Evolutionary conservation across 306 rosid genomes (phyloP).

Genomic region (peach (Prunus persica)): Prunus_persica_NCBIv2 NC_034009.1:34764001-34764500

Average conservation of each 20-base stretch:
- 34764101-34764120: no score
- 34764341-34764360: conserved; percentile 81
- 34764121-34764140: neutral
- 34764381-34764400: conserved; percentile 59
- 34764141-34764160: conserved; percentile 38
- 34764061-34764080: no score
- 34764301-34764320: conserved; percentile 60
- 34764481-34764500: conserved; percentile 49
- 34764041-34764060: neutral
- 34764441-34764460: conserved; percentile 76
- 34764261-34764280: conserved; percentile 71
- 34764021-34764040: conserved; percentile 57
- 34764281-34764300: conserved; percentile 60
- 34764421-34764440: conserved; percentile 73
- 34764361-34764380: conserved; percentile 65
- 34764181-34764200: conserved; percentile 58
- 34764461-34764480: conserved; percentile 58
- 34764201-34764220: conserved; percentile 61
- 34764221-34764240: conserved; percentile 27
- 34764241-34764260: conserved; percentile 42
- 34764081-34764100: no score
- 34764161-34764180: conserved; percentile 62
- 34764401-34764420: conserved; percentile 81
- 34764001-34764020: conserved; percentile 55
- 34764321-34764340: conserved; percentile 62